Base-by-base conservation (phyloP, 2,329 filamentous ascomycete species). In the Exophiala lecanii-corni region DNA sequence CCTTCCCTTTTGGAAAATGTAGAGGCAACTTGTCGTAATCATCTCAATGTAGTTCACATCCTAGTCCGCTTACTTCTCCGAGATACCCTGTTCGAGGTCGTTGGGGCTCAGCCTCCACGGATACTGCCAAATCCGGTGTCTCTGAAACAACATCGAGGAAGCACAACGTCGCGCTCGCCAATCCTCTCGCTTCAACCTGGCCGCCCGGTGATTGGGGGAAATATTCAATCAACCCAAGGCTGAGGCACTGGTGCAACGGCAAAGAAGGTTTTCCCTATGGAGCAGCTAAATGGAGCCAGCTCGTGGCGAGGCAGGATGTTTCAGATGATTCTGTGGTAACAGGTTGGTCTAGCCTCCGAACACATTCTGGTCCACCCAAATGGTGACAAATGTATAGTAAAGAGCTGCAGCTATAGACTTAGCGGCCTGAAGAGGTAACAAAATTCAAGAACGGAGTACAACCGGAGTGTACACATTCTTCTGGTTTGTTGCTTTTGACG, bases 221-320 rank as follows among this genome's bases (percentile, higher is more conserved):
- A 12, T 32, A 17, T 37, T 26, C 32, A 16, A 28, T 32, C 34
- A 32, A 17, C 20, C 41, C 49, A 36, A 51, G 49, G 45, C 49
- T 48, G 49, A 43, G 42, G 49, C 45, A 41, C 20, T 45, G 49
- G 45, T 51, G 49, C 39, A 45, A 51, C 49, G 35, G 10, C 18
- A 28, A 40, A 41, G 16, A 38, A 33, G 30, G 36, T 48, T 39
- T 39, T 46, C 37, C 23, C 20, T 15, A 28, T 20, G 25, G 21
- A 23, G 5, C 39, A 19, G 18, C 26, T 2, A 26, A 31, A 31
- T 10, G 9, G 23, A 26, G n/a, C 36, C 13, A 33, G 31, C n/a
- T 17, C 39, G 26, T 33, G 25, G 28, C 43, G 28, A 41, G 45
- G 28, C 16, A 21, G 21, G 20, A 31, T 39, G 49, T 51, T 48